phyloP scores from a whole-genome alignment of 2,329 filamentous ascomycete species.

The Aaosphaeria pasadenensis region DNA sequence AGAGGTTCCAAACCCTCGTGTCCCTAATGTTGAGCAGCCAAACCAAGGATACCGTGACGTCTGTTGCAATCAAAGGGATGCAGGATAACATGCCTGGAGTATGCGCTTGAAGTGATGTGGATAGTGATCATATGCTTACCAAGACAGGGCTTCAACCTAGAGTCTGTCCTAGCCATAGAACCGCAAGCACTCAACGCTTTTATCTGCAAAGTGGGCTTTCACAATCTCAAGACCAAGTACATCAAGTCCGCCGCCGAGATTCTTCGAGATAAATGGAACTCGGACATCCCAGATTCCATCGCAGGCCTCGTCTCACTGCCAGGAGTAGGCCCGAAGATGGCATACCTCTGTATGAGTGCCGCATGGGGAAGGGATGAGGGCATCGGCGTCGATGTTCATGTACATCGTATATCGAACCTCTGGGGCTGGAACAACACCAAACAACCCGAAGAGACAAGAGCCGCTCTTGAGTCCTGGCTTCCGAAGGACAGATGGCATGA shows the following conservation, averaged over 20 bases:
- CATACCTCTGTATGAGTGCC: constrained; percentile 78
- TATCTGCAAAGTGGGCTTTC: constrained; percentile 84
- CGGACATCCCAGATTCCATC: constrained; percentile 78
- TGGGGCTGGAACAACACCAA: constrained; percentile 88
- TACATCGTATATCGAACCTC: constrained; percentile 89
- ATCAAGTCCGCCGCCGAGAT: constrained; percentile 74
- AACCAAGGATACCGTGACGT: constrained; percentile 89
- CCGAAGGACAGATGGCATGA: constrained; percentile 84
- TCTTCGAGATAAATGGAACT: constrained; percentile 64
- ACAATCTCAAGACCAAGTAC: constrained; percentile 88
- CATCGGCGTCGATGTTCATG: constrained; percentile 92
- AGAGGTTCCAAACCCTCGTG: constrained; percentile 81
- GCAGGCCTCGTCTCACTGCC: constrained; percentile 73
- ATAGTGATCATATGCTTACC: constrained; percentile 5
- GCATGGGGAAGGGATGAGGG: constrained; percentile 69
- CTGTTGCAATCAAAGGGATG: constrained; percentile 75
- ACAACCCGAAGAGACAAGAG: constrained; percentile 77
- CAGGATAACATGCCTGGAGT: constrained; percentile 67
- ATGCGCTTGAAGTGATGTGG: constrained; percentile 3
- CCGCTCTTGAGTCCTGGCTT: constrained; percentile 75
- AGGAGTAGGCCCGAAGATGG: constrained; percentile 94
- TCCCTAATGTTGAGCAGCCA: constrained; percentile 89
- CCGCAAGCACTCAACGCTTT: constrained; percentile 66
- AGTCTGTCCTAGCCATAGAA: constrained; percentile 72
- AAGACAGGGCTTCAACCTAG: constrained; percentile 62